phyloP scores from a whole-genome alignment of 1,139 yeast species.

The Candida neerlandica region DNA sequence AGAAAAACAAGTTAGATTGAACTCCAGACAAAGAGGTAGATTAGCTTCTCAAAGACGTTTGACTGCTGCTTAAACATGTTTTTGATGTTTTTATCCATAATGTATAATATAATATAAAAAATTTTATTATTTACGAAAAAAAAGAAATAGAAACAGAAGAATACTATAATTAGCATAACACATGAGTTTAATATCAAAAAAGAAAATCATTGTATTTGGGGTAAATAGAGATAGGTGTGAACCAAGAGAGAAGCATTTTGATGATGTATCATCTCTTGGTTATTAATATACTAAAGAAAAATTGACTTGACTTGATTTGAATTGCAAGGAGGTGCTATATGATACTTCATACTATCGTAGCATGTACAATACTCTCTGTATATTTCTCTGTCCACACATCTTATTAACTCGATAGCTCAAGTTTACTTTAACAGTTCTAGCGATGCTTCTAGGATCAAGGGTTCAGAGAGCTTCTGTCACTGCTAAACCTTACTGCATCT shows the following conservation, averaged over 20 bases:
- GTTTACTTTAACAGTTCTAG: too few relatives aligned
- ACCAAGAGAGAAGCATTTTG: not conserved
- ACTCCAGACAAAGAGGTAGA: slow-evolving; percentile 94
- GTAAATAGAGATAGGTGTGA: not conserved
- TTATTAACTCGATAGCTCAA: too few relatives aligned
- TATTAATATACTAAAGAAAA: not conserved
- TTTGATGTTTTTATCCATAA: slow-evolving; percentile 1
- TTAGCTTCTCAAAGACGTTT: slow-evolving; percentile 73
- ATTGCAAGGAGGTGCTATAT: too few relatives aligned
- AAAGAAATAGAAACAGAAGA: not conserved
- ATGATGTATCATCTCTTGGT: not conserved
- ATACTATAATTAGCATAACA: not conserved
- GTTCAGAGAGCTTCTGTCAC: too few relatives aligned
- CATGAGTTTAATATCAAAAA: not conserved
- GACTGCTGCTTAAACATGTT: slow-evolving; percentile 19
- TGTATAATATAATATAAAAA: slow-evolving; percentile 4
- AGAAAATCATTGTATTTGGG: not conserved
- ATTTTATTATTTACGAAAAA: slow-evolving; percentile 1
- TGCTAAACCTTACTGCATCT: too few relatives aligned
- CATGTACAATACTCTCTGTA: too few relatives aligned
- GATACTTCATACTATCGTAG: too few relatives aligned
- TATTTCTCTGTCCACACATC: too few relatives aligned
- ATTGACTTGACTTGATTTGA: too few relatives aligned
- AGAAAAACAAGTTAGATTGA: slow-evolving; percentile 75
- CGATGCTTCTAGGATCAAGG: too few relatives aligned